Percentiles rank a stretch among this genome's conserved stretches.
These are phyloP conservation scores for Thalassiosira exigua DNA, from an alignment of 352 stramenopile species.

Conservation along the genomic window DNA sequence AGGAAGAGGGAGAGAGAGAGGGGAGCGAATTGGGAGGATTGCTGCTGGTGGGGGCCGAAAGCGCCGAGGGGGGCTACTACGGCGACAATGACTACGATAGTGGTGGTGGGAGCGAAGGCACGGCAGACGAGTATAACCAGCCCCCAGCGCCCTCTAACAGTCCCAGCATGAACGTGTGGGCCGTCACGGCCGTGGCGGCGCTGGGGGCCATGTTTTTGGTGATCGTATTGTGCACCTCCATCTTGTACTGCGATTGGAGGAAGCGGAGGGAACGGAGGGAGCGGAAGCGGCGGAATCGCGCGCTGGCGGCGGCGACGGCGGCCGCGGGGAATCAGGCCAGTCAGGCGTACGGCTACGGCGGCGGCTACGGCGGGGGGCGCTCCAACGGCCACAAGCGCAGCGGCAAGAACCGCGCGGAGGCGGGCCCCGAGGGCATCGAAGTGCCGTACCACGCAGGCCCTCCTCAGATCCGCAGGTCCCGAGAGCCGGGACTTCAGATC, in stretches of 20 bases:
- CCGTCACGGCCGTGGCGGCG: conserved; percentile 34
- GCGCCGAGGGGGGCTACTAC: background rate
- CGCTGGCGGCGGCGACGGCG: too few relatives aligned
- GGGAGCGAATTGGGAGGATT: conserved; percentile 16
- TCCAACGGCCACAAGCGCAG: too few relatives aligned
- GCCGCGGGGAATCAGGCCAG: too few relatives aligned
- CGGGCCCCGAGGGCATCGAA: too few relatives aligned
- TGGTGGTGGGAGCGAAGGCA: background rate
- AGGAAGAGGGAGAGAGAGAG: background rate
- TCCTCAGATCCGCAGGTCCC: too few relatives aligned
- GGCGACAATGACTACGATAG: background rate
- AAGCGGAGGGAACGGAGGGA: conserved; percentile 31
- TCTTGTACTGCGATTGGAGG: conserved; percentile 43
- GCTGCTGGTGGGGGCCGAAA: conserved; percentile 16
- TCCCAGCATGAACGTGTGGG: conserved; percentile 27
- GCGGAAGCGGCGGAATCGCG: conserved; percentile 3
- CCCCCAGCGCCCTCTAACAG: background rate
- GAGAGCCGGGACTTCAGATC: too few relatives aligned
- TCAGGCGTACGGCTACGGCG: too few relatives aligned
- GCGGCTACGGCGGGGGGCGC: too few relatives aligned
- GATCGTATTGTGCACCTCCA: conserved; percentile 33
- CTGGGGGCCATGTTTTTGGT: conserved; percentile 46
- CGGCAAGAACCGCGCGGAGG: too few relatives aligned
- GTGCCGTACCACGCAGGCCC: too few relatives aligned
- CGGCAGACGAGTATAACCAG: too few relatives aligned